Evolutionary conservation across 768 basidiomycete species (phyloP).

Genomic region (Boletus rufocinnamomeus): DNA sequence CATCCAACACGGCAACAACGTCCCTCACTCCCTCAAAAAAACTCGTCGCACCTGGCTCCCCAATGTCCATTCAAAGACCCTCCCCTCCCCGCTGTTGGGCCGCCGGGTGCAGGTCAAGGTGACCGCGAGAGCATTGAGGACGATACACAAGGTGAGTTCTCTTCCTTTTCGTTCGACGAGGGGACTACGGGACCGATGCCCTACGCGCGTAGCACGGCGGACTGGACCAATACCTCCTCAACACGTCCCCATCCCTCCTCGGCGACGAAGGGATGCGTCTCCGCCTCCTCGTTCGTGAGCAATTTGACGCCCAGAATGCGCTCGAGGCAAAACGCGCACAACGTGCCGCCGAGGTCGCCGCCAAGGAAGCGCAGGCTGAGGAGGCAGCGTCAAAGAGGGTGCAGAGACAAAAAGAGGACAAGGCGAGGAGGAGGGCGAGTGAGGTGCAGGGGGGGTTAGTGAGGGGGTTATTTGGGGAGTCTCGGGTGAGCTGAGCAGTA

Average conservation of each 20-base stretch:
- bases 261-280: constrained; percentile 48
- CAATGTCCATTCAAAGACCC: constrained; percentile 77
- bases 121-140: constrained; percentile 74
- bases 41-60: constrained; percentile 88
- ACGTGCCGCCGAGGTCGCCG: constrained; percentile 23
- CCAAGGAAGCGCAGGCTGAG: constrained; percentile 12
- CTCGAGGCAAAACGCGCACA: constrained; percentile 20
- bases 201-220: constrained; percentile 54
- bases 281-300: constrained; percentile 42
- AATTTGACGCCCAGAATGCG: constrained; percentile 24
- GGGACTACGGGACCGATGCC: not conserved
- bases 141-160: constrained; percentile 68
- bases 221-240: constrained; percentile 66
- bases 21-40: constrained; percentile 86
- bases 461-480: constrained; percentile 22
- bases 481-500: not conserved
- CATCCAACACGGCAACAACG: constrained; percentile 84
- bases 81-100: constrained; percentile 67
- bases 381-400: constrained; percentile 14
- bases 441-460: constrained; percentile 14
- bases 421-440: not conserved
- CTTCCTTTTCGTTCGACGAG: not conserved
- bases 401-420: constrained; percentile 10
- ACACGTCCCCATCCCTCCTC: constrained; percentile 41
- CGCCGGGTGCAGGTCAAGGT: constrained; percentile 64